Evolutionary conservation across 164 flowering plant species (phyloP).

Genomic region (Stephania cephalantha): DNA sequence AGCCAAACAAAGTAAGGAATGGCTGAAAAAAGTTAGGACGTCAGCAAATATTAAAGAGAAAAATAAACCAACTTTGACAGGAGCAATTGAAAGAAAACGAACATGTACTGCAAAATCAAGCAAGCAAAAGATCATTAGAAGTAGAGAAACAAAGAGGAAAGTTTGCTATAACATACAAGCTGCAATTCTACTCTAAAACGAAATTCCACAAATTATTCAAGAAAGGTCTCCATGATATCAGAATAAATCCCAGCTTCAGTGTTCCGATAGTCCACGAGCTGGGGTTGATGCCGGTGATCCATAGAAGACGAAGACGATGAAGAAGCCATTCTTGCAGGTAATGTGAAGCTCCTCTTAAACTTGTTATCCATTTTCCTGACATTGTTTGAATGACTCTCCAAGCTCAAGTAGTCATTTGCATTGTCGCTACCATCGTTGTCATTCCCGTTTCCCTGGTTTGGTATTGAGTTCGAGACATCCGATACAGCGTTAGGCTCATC

Average conservation of each 20-base stretch:
- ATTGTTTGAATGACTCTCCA: conserved; percentile 51
- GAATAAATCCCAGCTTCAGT: conserved; percentile 65
- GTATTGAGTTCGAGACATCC: conserved; percentile 15
- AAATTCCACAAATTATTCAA: conserved; percentile 38
- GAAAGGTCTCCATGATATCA: conserved; percentile 80
- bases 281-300: conserved; percentile 53
- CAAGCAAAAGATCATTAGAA: conserved; percentile 16
- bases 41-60: conserved; percentile 10
- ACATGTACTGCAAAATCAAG: conserved; percentile 3
- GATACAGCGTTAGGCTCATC: conserved; percentile 15
- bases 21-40: neutral
- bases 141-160: conserved; percentile 13
- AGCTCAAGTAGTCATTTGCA: conserved; percentile 69
- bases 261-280: conserved; percentile 33
- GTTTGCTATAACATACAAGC: conserved; percentile 28
- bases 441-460: conserved; percentile 11
- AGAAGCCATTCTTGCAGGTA: conserved; percentile 73
- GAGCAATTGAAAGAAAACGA: conserved; percentile 6
- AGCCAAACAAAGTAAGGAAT: no score
- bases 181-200: conserved; percentile 16
- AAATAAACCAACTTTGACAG: conserved; percentile 2
- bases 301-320: conserved; percentile 65
- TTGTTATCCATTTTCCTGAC: conserved; percentile 58
- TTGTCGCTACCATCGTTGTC: conserved; percentile 25
- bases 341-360: conserved; percentile 82